Base-by-base conservation (phyloP, 148 eudicot species). In the Pouteria glomerata region DNA sequence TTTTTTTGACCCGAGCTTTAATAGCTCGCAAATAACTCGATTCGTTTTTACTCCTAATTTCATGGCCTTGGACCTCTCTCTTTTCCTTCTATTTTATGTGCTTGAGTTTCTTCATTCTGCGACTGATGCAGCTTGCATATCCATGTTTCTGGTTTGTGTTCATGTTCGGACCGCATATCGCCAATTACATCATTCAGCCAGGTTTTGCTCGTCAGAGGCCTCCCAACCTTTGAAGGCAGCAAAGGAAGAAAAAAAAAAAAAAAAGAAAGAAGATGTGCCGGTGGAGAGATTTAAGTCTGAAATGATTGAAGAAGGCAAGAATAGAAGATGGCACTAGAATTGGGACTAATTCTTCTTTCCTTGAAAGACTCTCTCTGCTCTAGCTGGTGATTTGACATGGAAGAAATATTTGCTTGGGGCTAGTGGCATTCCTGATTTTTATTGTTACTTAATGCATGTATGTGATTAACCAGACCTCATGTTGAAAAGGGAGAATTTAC, bases 201-300 rank as follows among this genome's bases (percentile, higher is more conserved):
- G 92, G 96, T 52, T 88, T 90, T 85, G 86, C 96, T 69, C 81
- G 89, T 33, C 84, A 82, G 64, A 81, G 72, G 65, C 73, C 80
- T n/a, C n/a, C 1, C 77, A 77, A 56, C 73, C 75, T 51, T 45
- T 64, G 70, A 82, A 69, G n/a, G 77, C 81, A 47, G 34, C 76
- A 62, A 78, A 51, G 23, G 41, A 13, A 53, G 33, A 24, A 58
- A 15, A 60, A 42, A 41, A 35, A 14, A 66, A 15, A 44, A 19
- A 24, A 64, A 16, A 11, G n/a, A 19, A 50, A 16, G 55, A 14
- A 4, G 21, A 50, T 50, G 55, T 3, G 21, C 55, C 21, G 18
- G 55, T 2, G n/a, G 47, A 66, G 44, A 39, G 68, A 50, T 30
- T n/a, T 56, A 60, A 60, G 39, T 8, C 41, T 6, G 19, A 34